Conservation (phyloP, 2,329 filamentous ascomycete species). For the Zymoseptoria crescenta region DNA sequence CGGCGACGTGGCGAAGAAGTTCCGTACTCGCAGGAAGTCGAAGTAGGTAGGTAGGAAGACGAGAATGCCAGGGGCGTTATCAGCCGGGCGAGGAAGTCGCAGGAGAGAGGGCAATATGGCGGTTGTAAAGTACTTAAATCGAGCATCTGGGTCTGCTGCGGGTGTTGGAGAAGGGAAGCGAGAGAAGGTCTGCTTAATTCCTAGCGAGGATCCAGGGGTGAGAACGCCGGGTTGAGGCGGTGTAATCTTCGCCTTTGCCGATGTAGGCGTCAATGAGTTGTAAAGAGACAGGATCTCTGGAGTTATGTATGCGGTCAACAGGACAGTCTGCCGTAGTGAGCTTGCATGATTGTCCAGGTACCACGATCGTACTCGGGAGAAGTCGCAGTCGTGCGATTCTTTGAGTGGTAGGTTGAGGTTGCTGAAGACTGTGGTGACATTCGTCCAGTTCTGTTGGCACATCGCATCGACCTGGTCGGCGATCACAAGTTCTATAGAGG, state of each 20-base stretch:
- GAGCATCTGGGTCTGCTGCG: conserved; percentile 69
- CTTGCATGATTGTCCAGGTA: conserved; percentile 83
- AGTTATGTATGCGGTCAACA: conserved; percentile 75
- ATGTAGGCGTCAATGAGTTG: conserved; percentile 69
- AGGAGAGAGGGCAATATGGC: conserved; percentile 69
- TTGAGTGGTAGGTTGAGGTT: conserved; percentile 87
- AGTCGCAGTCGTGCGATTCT: conserved; percentile 77
- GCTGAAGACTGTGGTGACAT: conserved; percentile 83
- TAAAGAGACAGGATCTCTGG: conserved; percentile 80
- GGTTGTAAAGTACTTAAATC: conserved; percentile 85
- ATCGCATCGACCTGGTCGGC: conserved; percentile 89
- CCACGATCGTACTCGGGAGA: conserved; percentile 81
- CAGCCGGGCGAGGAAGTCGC: conserved; percentile 56
- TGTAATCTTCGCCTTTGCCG: conserved; percentile 68
- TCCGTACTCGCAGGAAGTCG: conserved; percentile 88
- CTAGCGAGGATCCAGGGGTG: conserved; percentile 42
- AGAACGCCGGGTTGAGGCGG: conserved; percentile 57
- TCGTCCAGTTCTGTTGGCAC: conserved; percentile 98
- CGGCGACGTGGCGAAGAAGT: conserved; percentile 72
- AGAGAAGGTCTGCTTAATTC: conserved; percentile 79
- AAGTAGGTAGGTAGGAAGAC: conserved; percentile 90
- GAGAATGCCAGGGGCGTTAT: conserved; percentile 55
- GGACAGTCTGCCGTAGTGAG: conserved; percentile 75
- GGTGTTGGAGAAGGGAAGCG: conserved; percentile 69
- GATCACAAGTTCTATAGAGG: conserved; percentile 83